Evolutionary conservation across 2,329 filamentous ascomycete genomes (phyloP), one percentile per base, ranked within the genome.

Genomic region (Cryphonectria japonica): DNA sequence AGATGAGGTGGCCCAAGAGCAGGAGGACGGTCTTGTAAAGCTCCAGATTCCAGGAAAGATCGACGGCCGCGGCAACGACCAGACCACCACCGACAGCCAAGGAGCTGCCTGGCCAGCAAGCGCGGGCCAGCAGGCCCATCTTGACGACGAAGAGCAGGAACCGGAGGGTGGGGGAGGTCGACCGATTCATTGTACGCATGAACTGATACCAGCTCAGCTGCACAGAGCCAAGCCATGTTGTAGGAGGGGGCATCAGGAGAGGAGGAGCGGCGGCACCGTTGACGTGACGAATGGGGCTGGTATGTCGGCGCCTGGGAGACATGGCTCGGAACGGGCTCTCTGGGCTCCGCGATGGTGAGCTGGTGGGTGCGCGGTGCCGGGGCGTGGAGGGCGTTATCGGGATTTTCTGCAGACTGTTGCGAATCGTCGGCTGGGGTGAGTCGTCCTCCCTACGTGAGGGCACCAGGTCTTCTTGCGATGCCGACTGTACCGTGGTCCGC

Each of bases 61-160:
- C 93, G 16, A 94, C 75, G 0, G 87, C 88, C 11, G 93, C 93
- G 9, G 95, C 79, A 3, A 87, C 80, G 5, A 97, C 81, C 1
- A 97, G 82, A 3, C 92, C 89, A 74, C 91, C 90, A 5, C 89
- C 84, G 5, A 94, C 81, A 79, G 87, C 87, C 8, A 88, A 83
- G n/a, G 88, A 85, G 60, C 89, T 89, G 70, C 90, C 90, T 0
- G 94, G 94, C 78, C 89, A 89, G 79, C 94, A 97, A 0, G 91
- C 87, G 63, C 86, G 85, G 2, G 87, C 85, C 13, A 96, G 80
- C 0, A 89, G 88, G 16, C 86, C 81, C 11, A 94, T 81, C 79
- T 97, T 97, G 66, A 86, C 74, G 7, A 91, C 78, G 75, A 97
- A 95, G 0, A 95, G 75, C 0, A 80, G 75, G 2, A 93, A 80